Evolutionary conservation across 1,284 basidiomycete genomes (phyloP).

Genomic region (Ceratobasidium sp.): DNA sequence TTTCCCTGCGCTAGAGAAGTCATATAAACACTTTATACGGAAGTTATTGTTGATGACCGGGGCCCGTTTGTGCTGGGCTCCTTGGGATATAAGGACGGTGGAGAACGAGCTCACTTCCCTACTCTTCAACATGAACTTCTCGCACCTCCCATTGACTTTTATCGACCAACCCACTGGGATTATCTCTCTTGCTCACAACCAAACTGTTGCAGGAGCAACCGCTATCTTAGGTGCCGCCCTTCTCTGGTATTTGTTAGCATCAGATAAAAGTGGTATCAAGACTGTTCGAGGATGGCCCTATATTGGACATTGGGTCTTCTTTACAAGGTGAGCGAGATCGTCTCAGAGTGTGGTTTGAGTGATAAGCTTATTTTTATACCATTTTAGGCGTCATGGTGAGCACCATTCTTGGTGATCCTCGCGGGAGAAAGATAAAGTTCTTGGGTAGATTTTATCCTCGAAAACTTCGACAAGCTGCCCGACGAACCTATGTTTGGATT

Average conservation of each 20-base stretch:
- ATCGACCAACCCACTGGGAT: neutral
- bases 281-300: slow-evolving; percentile 26
- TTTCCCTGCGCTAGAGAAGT: no score
- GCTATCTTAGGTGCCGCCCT: neutral
- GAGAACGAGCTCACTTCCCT: neutral
- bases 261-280: slow-evolving; percentile 5
- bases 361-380: neutral
- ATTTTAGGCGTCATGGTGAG: slow-evolving; percentile 7
- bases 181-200: neutral
- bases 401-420: neutral
- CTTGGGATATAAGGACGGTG: neutral
- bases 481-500: slow-evolving; percentile 16
- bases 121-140: neutral
- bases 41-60: no score
- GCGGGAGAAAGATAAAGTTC: no score
- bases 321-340: slow-evolving; percentile 13
- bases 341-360: neutral
- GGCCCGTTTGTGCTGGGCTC: neutral
- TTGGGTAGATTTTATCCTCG: slow-evolving; percentile 9
- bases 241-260: slow-evolving; percentile 19
- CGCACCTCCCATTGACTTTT: neutral
- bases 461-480: slow-evolving; percentile 8
- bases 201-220: neutral
- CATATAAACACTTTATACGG: no score
- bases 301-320: slow-evolving; percentile 34